phyloP scores from a whole-genome alignment of 352 stramenopile genomes.

The Globisporangium polare region DNA sequence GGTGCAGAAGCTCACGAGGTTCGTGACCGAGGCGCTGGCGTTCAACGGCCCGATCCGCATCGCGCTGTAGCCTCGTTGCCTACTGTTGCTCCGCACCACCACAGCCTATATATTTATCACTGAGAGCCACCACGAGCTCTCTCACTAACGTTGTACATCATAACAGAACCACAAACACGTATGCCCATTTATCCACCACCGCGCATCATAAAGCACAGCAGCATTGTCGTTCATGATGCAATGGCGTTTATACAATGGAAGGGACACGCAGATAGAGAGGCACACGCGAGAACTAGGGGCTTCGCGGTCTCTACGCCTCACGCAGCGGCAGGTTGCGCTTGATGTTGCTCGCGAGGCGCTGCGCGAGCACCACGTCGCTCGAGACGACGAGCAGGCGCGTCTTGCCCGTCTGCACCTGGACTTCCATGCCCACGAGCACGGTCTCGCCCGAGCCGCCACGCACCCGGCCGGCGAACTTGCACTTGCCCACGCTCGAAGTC shows the following conservation, averaged over 20 bases:
- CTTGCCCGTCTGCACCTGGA: slow-evolving; percentile 62
- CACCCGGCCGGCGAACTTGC: slow-evolving; percentile 66
- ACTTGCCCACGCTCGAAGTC: slow-evolving; percentile 48
- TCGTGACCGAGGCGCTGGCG: slow-evolving; percentile 23
- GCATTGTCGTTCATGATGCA: neutral
- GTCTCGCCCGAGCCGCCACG: slow-evolving; percentile 42
- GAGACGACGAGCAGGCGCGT: slow-evolving; percentile 61
- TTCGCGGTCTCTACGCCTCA: slow-evolving; percentile 15
- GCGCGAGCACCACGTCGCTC: slow-evolving; percentile 43
- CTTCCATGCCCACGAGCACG: slow-evolving; percentile 53
- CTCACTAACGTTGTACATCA: neutral
- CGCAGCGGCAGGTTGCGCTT: slow-evolving; percentile 43
- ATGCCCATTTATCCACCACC: neutral
- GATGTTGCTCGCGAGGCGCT: slow-evolving; percentile 46
- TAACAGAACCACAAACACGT: neutral
- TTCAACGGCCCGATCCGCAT: slow-evolving; percentile 23
- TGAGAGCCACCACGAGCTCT: neutral
- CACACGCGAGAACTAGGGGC: neutral
- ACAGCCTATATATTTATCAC: slow-evolving; percentile 8
- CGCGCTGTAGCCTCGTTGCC: slow-evolving; percentile 2
- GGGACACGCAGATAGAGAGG: neutral
- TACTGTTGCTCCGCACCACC: neutral
- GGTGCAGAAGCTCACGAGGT: slow-evolving; percentile 23
- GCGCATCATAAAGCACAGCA: neutral
- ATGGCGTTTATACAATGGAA: slow-evolving; percentile 1